phyloP scores from a whole-genome alignment of 2,329 filamentous ascomycete species.

The Clarireedia hainanense region DNA sequence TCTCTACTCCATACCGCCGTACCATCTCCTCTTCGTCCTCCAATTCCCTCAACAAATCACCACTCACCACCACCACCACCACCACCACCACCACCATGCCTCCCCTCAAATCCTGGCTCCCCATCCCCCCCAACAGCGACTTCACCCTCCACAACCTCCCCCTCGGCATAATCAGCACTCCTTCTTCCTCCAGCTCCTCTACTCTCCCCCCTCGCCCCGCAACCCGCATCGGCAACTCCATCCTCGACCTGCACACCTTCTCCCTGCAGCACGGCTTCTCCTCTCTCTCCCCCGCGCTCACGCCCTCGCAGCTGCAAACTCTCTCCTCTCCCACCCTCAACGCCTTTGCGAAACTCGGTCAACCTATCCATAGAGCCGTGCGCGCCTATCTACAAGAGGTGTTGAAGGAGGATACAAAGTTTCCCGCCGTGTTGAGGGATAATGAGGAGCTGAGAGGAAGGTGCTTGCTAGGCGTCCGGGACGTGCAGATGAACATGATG shows the following conservation, averaged over 20 bases:
- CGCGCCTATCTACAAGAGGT: constrained; percentile 61
- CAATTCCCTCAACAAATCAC: background rate
- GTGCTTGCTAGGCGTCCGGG: constrained; percentile 49
- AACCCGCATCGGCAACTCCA: constrained; percentile 60
- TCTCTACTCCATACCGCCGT: no score
- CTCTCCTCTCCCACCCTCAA: constrained; percentile 62
- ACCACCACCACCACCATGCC: constrained; percentile 19
- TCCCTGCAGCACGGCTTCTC: constrained; percentile 51
- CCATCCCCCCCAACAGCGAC: constrained; percentile 25
- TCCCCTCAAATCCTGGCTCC: constrained; percentile 27
- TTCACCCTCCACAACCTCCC: constrained; percentile 72
- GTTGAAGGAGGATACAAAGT: constrained; percentile 50
- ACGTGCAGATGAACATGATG: constrained; percentile 61
- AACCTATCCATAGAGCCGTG: constrained; percentile 59
- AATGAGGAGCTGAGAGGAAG: constrained; percentile 49
- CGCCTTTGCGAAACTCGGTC: constrained; percentile 65
- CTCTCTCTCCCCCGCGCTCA: constrained; percentile 38
- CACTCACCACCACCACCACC: background rate
- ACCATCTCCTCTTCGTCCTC: background rate
- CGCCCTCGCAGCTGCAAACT: constrained; percentile 45
- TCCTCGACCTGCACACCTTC: constrained; percentile 58
- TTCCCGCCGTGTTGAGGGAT: constrained; percentile 53
- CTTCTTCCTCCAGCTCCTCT: constrained; percentile 31
- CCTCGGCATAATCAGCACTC: constrained; percentile 58
- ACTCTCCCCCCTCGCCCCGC: constrained; percentile 46